phyloP scores from a whole-genome alignment of 1,139 yeast species.

The Kluyveromyces sp. region DNA sequence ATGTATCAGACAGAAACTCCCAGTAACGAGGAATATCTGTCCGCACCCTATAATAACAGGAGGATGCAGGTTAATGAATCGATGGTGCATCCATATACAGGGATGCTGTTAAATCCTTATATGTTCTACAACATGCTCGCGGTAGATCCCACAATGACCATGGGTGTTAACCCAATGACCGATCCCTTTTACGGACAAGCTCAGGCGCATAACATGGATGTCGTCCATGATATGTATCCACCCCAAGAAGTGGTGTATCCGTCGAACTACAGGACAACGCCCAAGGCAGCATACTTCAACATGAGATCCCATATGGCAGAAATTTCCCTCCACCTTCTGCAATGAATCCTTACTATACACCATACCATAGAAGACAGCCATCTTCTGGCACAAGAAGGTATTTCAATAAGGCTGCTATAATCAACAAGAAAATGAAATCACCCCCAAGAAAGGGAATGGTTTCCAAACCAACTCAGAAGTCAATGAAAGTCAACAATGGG shows the following conservation, averaged over 20 bases:
- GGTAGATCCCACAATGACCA: constrained; percentile 2
- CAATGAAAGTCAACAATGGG: background rate
- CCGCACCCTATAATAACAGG: constrained; percentile 9
- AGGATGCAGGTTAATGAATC: constrained; percentile 5
- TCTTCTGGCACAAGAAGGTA: constrained; percentile 14
- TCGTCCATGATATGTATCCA: constrained; percentile 15
- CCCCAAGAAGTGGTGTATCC: constrained; percentile 20
- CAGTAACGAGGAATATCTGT: constrained; percentile 7
- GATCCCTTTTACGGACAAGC: constrained; percentile 7
- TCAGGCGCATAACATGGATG: constrained; percentile 12
- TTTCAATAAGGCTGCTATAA: constrained; percentile 2
- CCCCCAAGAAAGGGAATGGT: constrained; percentile 1
- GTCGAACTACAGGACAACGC: constrained; percentile 21
- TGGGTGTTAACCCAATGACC: constrained; percentile 6
- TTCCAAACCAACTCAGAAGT: constrained; percentile 1
- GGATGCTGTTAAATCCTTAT: constrained; percentile 4
- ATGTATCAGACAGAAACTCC: background rate
- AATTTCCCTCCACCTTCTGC: constrained; percentile 12
- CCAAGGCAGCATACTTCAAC: constrained; percentile 16
- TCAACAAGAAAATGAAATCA: constrained; percentile 2
- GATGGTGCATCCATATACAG: constrained; percentile 4
- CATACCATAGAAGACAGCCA: constrained; percentile 26
- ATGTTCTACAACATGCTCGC: constrained; percentile 4
- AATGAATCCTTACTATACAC: constrained; percentile 16
- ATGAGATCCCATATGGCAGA: constrained; percentile 17